These are phyloP conservation scores for Sporothrix euskadiensis DNA, from an alignment of 2,329 filamentous ascomycete genomes.

Conservation along the genomic window DNA sequence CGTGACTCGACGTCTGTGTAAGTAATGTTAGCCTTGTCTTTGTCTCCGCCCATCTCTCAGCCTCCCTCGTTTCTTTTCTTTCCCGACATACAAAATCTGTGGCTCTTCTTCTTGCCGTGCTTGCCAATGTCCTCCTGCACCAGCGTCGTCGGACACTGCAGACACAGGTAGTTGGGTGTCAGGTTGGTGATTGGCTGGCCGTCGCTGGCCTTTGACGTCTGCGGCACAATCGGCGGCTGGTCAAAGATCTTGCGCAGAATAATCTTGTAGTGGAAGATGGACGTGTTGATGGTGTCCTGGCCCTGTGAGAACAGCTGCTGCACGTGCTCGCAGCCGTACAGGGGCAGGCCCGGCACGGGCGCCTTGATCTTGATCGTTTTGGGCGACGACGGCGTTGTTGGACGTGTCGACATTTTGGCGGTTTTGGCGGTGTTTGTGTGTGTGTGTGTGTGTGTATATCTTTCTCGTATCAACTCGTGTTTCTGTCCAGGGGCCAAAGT, in stretches of 20 bases:
- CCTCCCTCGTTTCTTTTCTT: background rate
- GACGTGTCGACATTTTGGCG: slow-evolving; percentile 48
- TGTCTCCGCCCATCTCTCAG: background rate
- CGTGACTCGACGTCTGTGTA: slow-evolving; percentile 71
- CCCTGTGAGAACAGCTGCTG: slow-evolving; percentile 64
- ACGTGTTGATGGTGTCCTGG: slow-evolving; percentile 66
- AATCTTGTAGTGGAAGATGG: slow-evolving; percentile 70
- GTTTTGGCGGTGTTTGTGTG: background rate
- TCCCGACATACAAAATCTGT: slow-evolving; percentile 66
- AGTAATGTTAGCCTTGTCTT: slow-evolving; percentile 3
- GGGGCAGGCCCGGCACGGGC: slow-evolving; percentile 58
- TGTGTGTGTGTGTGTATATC: background rate
- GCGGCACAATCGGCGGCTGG: slow-evolving; percentile 62
- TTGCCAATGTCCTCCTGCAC: slow-evolving; percentile 64
- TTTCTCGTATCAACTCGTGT: background rate
- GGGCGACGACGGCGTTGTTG: slow-evolving; percentile 54
- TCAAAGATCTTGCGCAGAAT: slow-evolving; percentile 72
- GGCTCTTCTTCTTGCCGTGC: slow-evolving; percentile 68
- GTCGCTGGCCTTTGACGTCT: slow-evolving; percentile 62
- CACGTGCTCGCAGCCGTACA: slow-evolving; percentile 71
- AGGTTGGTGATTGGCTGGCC: slow-evolving; percentile 60
- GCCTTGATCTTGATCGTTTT: slow-evolving; percentile 62
- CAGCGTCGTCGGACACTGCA: slow-evolving; percentile 71
- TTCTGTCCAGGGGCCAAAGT: background rate
- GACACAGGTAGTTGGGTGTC: slow-evolving; percentile 69